phyloP scores from a whole-genome alignment of 2,329 filamentous ascomycete species.

The Aureobasidium leucospermi region DNA sequence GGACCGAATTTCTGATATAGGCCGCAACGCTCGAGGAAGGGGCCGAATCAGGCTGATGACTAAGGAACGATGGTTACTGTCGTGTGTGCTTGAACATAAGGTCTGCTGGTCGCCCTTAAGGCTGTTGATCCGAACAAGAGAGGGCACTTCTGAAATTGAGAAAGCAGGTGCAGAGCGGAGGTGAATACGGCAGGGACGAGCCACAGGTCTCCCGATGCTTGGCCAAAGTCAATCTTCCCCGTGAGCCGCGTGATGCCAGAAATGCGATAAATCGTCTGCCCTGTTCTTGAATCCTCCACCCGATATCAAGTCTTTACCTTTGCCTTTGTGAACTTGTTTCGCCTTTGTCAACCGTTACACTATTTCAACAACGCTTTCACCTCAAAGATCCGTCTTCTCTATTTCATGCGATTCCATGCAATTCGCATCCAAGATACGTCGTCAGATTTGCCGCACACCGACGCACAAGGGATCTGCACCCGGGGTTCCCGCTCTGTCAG shows the following conservation, averaged over 20 bases:
- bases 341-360: neutral
- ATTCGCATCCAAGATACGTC: neutral
- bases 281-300: neutral
- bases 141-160: neutral
- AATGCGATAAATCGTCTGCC: neutral
- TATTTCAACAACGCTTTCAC: neutral
- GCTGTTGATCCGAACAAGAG: neutral
- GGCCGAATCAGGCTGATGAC: neutral
- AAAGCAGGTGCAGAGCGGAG: neutral
- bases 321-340: neutral
- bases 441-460: constrained; percentile 7
- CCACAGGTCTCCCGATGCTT: constrained; percentile 3
- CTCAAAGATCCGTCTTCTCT: neutral
- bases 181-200: neutral
- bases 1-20: constrained; percentile 3
- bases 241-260: constrained; percentile 8
- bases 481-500: constrained; percentile 3
- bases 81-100: neutral
- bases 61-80: neutral
- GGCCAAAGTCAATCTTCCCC: constrained; percentile 5
- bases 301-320: neutral
- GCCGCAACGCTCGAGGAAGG: neutral
- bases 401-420: neutral
- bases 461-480: neutral
- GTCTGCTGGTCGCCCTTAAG: neutral